Base-by-base conservation (phyloP, 371 early-diverging fungal species). In the Pancytospora epiphaga region DNA sequence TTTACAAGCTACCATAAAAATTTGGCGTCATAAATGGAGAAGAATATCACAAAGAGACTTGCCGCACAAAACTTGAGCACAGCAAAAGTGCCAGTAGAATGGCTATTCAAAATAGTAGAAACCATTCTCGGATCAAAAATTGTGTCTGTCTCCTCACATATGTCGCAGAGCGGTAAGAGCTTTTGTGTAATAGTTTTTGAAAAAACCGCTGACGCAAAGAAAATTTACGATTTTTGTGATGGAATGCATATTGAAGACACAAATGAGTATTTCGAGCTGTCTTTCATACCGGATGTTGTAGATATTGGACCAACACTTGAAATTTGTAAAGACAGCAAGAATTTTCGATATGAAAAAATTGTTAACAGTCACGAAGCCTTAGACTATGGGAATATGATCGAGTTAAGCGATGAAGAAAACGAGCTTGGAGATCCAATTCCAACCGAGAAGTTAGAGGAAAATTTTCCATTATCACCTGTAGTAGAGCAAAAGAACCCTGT, bases 251-350 rank as follows among this genome's bases (percentile, higher is more conserved):
- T 68, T 27, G 71, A 66, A 18, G 30, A 50, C 25, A 67, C 71
- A 6, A 50, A 50, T 37, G 38, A 51, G 36, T 12, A 39, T n/a
- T 68, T 70, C 60, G 56, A 70, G 37, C 40, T 70, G 39, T 60
- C 61, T 18, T 70, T 70, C 47, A 47, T 70, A 9, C 66, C 71
- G 3, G 71, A 66, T 19, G 36, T 19, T 4, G n/a, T 70, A 18
- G 66, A 68, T 6, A 25, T 66, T 57, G 38, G 15, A 27, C 40
- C 38, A 32, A 34, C 37, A 4, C 32, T 54, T 9, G 71, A 70
- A 27, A 56, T 66, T 15, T 69, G 22, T 27, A 30, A 12, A 3
- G 34, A 22, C 54, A 34, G 29, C 25, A 32, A n/a, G 3, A 40
- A 27, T 18, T 69, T 19, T 33, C 18, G 1, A 12, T 30, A 64